Percentiles rank a stretch among this genome's conserved stretches.
phyloP scores from a whole-genome alignment of 1,284 basidiomycete genomes.

The Cryptococcus hybrid region DNA sequence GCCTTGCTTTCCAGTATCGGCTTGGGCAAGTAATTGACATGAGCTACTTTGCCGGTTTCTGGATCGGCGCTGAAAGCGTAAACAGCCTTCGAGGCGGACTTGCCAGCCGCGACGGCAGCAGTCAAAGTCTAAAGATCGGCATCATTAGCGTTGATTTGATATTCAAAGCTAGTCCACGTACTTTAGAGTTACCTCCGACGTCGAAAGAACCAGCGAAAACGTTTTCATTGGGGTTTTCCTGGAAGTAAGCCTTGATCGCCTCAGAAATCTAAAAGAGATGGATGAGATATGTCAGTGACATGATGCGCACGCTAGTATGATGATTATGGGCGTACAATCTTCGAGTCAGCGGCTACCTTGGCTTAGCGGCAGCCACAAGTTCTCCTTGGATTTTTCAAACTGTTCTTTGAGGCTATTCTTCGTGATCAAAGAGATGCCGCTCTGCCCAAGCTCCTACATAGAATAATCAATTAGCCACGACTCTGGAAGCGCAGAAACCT shows the following conservation, averaged over 20 bases:
- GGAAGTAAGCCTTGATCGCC: conserved; percentile 67
- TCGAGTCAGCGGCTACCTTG: conserved; percentile 71
- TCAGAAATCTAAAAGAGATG: conserved; percentile 62
- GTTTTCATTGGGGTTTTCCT: conserved; percentile 66
- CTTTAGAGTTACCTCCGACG: conserved; percentile 74
- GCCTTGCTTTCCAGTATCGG: conserved; percentile 55
- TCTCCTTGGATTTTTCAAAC: conserved; percentile 71
- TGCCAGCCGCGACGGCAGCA: conserved; percentile 66
- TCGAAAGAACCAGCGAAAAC: conserved; percentile 70
- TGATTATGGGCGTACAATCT: conserved; percentile 57
- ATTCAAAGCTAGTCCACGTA: conserved; percentile 28
- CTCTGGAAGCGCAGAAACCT: neutral
- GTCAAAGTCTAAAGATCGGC: conserved; percentile 38
- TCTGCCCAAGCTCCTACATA: conserved; percentile 78
- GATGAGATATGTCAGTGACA: neutral
- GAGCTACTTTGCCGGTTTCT: conserved; percentile 72
- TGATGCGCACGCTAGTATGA: conserved; percentile 21
- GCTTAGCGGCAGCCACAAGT: conserved; percentile 85
- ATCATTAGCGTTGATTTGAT: neutral
- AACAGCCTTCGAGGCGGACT: conserved; percentile 74
- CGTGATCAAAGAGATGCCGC: conserved; percentile 80
- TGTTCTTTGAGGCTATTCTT: conserved; percentile 80
- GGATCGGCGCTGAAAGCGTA: conserved; percentile 83
- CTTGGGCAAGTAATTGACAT: conserved; percentile 83
- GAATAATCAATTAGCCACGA: neutral